phyloP scores from a whole-genome alignment of 2,329 filamentous ascomycete species.

The Botryotinia narcissicola region DNA sequence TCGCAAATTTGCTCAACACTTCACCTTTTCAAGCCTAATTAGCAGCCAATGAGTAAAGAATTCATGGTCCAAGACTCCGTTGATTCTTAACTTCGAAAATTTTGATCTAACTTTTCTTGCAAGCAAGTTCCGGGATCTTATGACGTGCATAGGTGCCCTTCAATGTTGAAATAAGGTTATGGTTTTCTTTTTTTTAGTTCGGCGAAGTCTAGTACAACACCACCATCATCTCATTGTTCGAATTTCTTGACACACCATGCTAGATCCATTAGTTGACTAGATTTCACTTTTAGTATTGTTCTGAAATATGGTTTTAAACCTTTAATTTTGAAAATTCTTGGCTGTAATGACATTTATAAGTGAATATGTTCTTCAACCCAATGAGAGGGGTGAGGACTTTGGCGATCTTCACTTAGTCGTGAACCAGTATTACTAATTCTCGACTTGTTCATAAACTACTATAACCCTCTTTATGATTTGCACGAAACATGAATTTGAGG shows the following conservation, averaged over 20 bases:
- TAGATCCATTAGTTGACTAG: background rate
- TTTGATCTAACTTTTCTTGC: background rate
- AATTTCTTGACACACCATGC: background rate
- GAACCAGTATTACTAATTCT: background rate
- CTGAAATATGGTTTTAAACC: background rate
- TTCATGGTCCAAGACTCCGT: background rate
- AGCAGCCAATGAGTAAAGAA: background rate
- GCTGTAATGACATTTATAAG: background rate
- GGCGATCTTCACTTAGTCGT: background rate
- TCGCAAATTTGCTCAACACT: background rate
- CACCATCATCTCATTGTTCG: no score
- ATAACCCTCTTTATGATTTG: background rate
- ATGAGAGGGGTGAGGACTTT: background rate
- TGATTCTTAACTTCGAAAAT: background rate
- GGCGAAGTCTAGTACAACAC: background rate
- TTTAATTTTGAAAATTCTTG: background rate
- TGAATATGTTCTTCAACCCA: background rate
- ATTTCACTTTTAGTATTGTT: background rate
- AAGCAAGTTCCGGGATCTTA: background rate
- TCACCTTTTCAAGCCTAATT: background rate
- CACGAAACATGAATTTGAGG: background rate
- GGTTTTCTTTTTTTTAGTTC: no score
- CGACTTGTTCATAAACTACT: background rate
- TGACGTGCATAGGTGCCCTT: background rate
- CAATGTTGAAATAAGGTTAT: background rate